Conservation (phyloP, 805 yeast species). For the Ascoidea asiatica region DNA sequence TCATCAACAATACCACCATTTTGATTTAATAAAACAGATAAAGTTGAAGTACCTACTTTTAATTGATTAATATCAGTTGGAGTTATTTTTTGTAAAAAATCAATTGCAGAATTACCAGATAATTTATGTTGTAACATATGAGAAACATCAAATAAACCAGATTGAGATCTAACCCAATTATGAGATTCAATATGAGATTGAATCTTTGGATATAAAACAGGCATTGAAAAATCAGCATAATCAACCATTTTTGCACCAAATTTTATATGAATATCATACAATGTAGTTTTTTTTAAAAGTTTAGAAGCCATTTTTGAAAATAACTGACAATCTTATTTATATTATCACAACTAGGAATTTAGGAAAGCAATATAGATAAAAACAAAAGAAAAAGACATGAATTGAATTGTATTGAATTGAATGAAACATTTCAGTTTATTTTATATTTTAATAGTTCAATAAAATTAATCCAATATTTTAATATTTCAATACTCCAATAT, state of each 20-base stretch:
- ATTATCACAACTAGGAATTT: no score
- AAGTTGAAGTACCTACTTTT: conserved; percentile 45
- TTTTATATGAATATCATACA: conserved; percentile 65
- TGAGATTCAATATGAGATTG: conserved; percentile 89
- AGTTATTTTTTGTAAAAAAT: conserved; percentile 67
- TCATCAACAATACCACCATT: conserved; percentile 93
- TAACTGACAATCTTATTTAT: no score
- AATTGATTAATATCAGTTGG: conserved; percentile 69
- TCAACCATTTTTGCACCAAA: conserved; percentile 88
- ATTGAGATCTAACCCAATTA: conserved; percentile 78
- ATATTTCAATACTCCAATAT: no score
- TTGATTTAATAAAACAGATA: conserved; percentile 58
- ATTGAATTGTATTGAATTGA: no score
- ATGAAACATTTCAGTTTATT: no score
- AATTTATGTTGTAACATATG: conserved; percentile 92
- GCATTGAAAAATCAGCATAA: conserved; percentile 95
- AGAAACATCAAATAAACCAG: conserved; percentile 91
- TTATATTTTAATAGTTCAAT: no score
- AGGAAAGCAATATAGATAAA: no score
- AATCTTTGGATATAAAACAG: conserved; percentile 62
- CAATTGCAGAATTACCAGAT: conserved; percentile 51
- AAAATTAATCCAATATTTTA: no score
- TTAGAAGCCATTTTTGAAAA: conserved; percentile 9
- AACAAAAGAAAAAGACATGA: no score
- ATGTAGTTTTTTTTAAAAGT: conserved; percentile 52